A percentile compares a stretch with the other conserved stretches of the same genome.
phyloP scores from a whole-genome alignment of 805 yeast genomes.

The Kockiozyma suomiensis region DNA sequence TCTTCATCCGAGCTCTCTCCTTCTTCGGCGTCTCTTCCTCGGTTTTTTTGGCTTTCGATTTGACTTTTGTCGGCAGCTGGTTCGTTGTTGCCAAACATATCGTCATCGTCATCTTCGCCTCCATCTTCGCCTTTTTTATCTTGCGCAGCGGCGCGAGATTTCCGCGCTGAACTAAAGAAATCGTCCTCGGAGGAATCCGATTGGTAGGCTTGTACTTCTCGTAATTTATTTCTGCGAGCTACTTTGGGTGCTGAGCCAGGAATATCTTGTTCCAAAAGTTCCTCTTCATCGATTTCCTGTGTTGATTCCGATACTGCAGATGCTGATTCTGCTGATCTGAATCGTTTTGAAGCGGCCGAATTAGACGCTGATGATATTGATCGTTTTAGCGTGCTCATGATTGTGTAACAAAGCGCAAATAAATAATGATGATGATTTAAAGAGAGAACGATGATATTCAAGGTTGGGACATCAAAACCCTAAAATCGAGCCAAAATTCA shows the following conservation, averaged over 20 bases:
- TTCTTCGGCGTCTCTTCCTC: too few species aligned
- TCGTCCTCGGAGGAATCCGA: slow-evolving; percentile 36
- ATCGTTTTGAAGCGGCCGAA: slow-evolving; percentile 1
- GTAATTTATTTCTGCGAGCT: slow-evolving; percentile 20
- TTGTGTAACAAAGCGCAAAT: background rate
- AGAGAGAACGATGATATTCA: background rate
- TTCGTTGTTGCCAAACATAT: slow-evolving; percentile 29
- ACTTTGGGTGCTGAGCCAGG: slow-evolving; percentile 22
- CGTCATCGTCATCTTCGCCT: slow-evolving; percentile 42
- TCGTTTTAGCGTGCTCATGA: background rate
- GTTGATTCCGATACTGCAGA: too few species aligned
- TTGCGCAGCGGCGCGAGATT: slow-evolving; percentile 6
- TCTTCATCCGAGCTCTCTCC: slow-evolving; percentile 33
- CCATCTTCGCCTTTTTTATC: slow-evolving; percentile 29
- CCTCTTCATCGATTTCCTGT: slow-evolving; percentile 19
- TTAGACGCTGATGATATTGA: background rate
- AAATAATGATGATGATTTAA: background rate
- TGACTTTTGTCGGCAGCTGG: slow-evolving; percentile 33
- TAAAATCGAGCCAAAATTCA: too few species aligned
- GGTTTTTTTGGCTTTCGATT: too few species aligned
- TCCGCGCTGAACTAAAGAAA: slow-evolving; percentile 17
- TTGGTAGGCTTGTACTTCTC: slow-evolving; percentile 29
- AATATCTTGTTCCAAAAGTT: slow-evolving; percentile 28
- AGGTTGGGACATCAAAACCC: background rate
- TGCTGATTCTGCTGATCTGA: background rate